Base-by-base conservation (phyloP, 768 basidiomycete species). In the Austroboletus festivus region DNA sequence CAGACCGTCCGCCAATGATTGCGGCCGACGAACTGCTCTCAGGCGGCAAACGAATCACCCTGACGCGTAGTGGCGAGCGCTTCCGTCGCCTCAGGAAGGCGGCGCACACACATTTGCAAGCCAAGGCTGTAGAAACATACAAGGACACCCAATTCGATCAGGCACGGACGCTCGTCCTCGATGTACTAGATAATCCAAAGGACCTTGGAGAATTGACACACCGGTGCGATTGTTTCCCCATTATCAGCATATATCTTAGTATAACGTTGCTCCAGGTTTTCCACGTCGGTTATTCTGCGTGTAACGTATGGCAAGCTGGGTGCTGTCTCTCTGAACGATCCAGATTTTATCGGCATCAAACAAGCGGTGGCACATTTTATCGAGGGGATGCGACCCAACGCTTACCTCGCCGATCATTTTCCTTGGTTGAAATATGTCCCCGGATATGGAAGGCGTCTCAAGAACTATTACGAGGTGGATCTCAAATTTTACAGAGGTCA, bases 41-140 rank as follows among this genome's bases (percentile, higher is more conserved):
- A 0, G 78, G 80, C 5, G 77, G 77, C 0, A 81, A 81, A 73
- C 65, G 81, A 21, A 67, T 78, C 7, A 50, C 79, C 16, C 61
- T 81, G 2, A 74, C 73, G 2, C 70, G 74, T 0, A 71, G 71
- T 4, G 80, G 80, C 1, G 77, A 80, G 15, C 64, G 74, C 22
- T 77, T 81, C 53, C 79, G 78, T 64, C 79, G 78, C 52, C 73
- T 81, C 68, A 50, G 65, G 22, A 81, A 78, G 44, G 80, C 77
- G 0, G 58, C 81, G 2, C 80, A 82, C 52, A 69, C 76, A 0
- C 75, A 82, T 47, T 65, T 83, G 0, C 76, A 81, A 48, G 69
- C 75, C 0, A 79, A 76, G 50, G 69, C 70, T 1, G 67, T 80
- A 4, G 60, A 64, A 3, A 64, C 56, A 4, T 83, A 82, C 53